These are phyloP conservation scores for Gaeumannomyces sp. DNA, from an alignment of 2,329 filamentous ascomycete species.

Conservation along the genomic window DNA sequence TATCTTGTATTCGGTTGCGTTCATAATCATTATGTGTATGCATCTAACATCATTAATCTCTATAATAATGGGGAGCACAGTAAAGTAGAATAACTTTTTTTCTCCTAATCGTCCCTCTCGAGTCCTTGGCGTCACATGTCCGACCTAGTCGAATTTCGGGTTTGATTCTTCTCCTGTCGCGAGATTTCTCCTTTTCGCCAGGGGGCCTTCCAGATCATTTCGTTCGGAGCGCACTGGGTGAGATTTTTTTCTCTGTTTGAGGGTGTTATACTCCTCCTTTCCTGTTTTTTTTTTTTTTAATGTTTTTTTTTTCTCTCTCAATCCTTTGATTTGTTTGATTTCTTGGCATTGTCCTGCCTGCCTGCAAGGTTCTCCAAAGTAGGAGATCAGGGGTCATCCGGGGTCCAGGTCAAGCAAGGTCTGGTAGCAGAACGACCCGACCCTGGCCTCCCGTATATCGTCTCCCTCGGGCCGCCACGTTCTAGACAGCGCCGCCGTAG, in stretches of 20 bases:
- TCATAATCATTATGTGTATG: background rate
- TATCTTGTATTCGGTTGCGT: background rate
- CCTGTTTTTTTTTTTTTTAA: background rate
- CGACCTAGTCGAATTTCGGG: background rate
- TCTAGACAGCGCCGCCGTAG: slow-evolving; percentile 28
- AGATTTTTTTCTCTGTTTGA: background rate
- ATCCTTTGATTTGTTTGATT: background rate
- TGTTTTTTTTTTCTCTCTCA: background rate
- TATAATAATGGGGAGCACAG: background rate
- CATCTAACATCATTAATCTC: background rate
- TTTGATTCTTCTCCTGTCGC: too few species aligned
- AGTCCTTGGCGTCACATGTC: background rate
- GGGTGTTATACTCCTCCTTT: background rate
- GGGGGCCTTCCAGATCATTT: background rate
- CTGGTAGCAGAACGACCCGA: background rate
- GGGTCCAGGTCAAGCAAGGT: background rate
- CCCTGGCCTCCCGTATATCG: background rate
- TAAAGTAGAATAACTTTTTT: background rate
- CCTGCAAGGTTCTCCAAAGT: background rate
- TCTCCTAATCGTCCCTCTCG: background rate
- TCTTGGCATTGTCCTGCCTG: background rate
- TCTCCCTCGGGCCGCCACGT: background rate
- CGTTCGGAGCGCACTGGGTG: background rate
- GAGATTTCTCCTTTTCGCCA: background rate
- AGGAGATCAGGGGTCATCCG: background rate